Evolutionary conservation across 2,329 filamentous ascomycete genomes (phyloP), one percentile per base, ranked within the genome.

Genomic region (Paecilomyces sp.): DNA sequence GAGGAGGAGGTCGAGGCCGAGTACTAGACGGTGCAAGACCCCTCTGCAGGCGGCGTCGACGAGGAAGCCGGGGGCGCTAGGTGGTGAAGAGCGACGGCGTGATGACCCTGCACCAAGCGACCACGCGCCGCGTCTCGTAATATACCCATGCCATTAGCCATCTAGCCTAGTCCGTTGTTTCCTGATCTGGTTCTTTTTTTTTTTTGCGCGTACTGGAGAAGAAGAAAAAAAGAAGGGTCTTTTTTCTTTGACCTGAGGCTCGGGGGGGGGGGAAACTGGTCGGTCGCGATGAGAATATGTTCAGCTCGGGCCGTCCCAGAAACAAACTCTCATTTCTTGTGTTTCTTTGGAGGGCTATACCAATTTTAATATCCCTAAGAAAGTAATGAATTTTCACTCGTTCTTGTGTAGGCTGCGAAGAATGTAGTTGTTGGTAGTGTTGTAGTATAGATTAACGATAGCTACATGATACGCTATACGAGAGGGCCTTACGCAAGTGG

Each of bases 1-100:
- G 90, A 87, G 65, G 92, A 95, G 74, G 88, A 85, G 73, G 81
- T 84, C 69, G 92, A 95, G 80, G 90, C 90, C 67, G 93, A 97
- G 86, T 96, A 97, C 85, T 96, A 95, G 76, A 68, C 63, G 66
- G 63, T 60, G 11, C 3, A 25, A 25, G 22, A 13, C 24, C 25
- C 28, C 51, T 53, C 28, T 30, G 51, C 51, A 53, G 51, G 28
- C 51, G 51, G 28, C 51, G 24, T 53, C 24, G 18, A 53, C n/a
- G 47, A 53, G 51, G 41, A 18, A 53, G 28, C 51, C 13, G 51
- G 18, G 51, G 9, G 51, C 51, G 51, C 51, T 53, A 53, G 51
- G 28, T 30, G 13, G 22, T 53, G 22, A 53, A 30, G 28, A 25
- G 51, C 24, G 13, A 15, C 28, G 51, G 51, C 28, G 51, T 25